phyloP scores from a whole-genome alignment of 768 basidiomycete species.

The Tricholoma hemisulphureum region DNA sequence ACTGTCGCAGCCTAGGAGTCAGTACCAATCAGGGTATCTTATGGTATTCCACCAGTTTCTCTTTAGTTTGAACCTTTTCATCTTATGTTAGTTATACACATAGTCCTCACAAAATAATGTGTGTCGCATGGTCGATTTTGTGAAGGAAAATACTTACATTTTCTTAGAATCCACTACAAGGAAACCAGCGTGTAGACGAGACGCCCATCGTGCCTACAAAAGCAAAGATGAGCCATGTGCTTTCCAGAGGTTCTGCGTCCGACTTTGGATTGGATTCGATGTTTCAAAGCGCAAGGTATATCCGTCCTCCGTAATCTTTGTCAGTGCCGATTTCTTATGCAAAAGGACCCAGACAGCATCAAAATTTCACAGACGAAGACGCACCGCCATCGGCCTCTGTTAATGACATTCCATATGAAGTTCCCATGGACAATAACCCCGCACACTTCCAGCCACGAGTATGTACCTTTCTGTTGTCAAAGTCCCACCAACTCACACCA shows the following conservation, averaged over 20 bases:
- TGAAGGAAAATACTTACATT: not conserved
- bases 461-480: slow-evolving; percentile 16
- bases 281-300: slow-evolving; percentile 71
- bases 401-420: slow-evolving; percentile 69
- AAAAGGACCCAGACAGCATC: slow-evolving; percentile 47
- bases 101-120: slow-evolving; percentile 59
- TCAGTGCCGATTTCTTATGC: not conserved
- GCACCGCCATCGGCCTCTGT: slow-evolving; percentile 77
- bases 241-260: slow-evolving; percentile 60
- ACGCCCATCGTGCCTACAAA: slow-evolving; percentile 75
- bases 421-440: slow-evolving; percentile 40
- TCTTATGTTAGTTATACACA: not conserved
- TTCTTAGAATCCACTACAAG: slow-evolving; percentile 47
- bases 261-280: slow-evolving; percentile 85
- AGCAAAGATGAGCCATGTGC: slow-evolving; percentile 72
- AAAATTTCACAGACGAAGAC: slow-evolving; percentile 69
- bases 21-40: slow-evolving; percentile 80
- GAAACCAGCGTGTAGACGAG: slow-evolving; percentile 66
- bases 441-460: slow-evolving; percentile 48
- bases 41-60: slow-evolving; percentile 49
- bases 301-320: not conserved
- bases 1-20: slow-evolving; percentile 68
- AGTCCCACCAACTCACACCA: slow-evolving; percentile 5
- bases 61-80: not conserved
- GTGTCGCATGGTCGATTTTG: slow-evolving; percentile 7